Base-by-base conservation (phyloP, 768 basidiomycete species). In the Hysterangium stoloniferum region DNA sequence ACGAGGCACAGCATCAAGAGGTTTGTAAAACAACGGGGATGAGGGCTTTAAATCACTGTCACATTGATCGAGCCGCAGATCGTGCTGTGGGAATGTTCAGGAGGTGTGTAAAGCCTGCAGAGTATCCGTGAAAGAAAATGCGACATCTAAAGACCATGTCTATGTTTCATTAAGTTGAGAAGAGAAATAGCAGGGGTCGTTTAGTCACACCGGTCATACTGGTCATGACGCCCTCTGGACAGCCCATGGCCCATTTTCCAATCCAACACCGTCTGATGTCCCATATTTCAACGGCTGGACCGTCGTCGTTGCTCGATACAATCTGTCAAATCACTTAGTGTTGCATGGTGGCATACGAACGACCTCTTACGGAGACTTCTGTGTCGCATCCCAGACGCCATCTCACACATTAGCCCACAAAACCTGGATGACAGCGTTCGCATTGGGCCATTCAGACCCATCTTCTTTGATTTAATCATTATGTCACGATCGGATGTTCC, bases 271-370 rank as follows among this genome's bases (percentile, higher is more conserved):
- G 71, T 48, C 89, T 72, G 1, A 86, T 85, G 62, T 93, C 89
- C 90, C 90, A 93, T 20, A 92, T 82, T 58, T 91, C 88, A 27
- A 89, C 72, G 0, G 79, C 68, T 58, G 88, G 83, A 2, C 80
- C 77, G 2, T 58, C 57, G n/a, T 78, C 78, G 2, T 73, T 69
- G 35, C 82, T 84, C 6, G 86, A 85, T 4, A 85, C 79, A 12
- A 89, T 24, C 49, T 51, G 38, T 11, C 15, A 8, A 28, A 35
- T 19, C 13, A 52, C 13, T 12, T 34, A 38, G 25, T 38, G 37
- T 6, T 19, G 27, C 9, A 46, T 15, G 35, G 6, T 4, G 4
- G 31, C 19, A 13, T 7, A 31, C 3, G 8, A n/a, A n/a, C n/a
- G n/a, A n/a, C n/a, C n/a, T n/a, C 49, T 1, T 20, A 42, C 60